A percentile compares a stretch with the other conserved stretches of the same genome.
Evolutionary conservation across 495 filamentous ascomycete genomes (phyloP).

Genomic region (Neurospora sp.): DNA sequence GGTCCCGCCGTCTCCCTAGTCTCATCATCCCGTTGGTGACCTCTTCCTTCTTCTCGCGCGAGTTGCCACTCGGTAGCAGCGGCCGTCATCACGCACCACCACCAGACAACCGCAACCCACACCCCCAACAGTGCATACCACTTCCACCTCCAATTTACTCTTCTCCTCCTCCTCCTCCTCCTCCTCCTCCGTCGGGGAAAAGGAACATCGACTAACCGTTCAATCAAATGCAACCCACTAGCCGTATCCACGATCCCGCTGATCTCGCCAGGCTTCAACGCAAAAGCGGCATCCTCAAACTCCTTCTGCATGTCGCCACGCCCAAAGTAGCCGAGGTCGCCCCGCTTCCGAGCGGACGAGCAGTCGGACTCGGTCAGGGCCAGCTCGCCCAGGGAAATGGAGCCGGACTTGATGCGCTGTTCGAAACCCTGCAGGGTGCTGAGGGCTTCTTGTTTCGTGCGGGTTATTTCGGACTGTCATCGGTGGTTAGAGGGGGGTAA

Average conservation of each 20-base stretch:
- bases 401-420: slow-evolving; percentile 57
- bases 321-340: slow-evolving; percentile 92
- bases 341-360: slow-evolving; percentile 85
- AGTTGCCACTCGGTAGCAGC: background rate
- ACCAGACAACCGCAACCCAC: background rate
- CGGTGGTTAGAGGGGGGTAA: background rate
- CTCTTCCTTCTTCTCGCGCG: background rate
- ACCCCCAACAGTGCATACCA: background rate
- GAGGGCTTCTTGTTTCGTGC: slow-evolving; percentile 78
- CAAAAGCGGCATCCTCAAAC: slow-evolving; percentile 92
- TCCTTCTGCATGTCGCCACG: slow-evolving; percentile 96
- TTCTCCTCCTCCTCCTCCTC: background rate
- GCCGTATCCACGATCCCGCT: slow-evolving; percentile 81
- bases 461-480: slow-evolving; percentile 60
- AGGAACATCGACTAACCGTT: slow-evolving; percentile 53
- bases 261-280: slow-evolving; percentile 72
- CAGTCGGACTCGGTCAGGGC: slow-evolving; percentile 88
- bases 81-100: background rate
- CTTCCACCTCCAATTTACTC: background rate
- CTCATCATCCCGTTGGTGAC: too few relatives aligned
- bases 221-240: slow-evolving; percentile 92
- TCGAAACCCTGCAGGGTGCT: slow-evolving; percentile 65
- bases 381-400: slow-evolving; percentile 61
- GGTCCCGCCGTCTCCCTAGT: background rate
- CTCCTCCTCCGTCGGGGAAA: background rate